Evolutionary conservation across 768 basidiomycete species (phyloP), one percentile per base, ranked within the genome.

Genomic region (Leccinum fibrillosum): DNA sequence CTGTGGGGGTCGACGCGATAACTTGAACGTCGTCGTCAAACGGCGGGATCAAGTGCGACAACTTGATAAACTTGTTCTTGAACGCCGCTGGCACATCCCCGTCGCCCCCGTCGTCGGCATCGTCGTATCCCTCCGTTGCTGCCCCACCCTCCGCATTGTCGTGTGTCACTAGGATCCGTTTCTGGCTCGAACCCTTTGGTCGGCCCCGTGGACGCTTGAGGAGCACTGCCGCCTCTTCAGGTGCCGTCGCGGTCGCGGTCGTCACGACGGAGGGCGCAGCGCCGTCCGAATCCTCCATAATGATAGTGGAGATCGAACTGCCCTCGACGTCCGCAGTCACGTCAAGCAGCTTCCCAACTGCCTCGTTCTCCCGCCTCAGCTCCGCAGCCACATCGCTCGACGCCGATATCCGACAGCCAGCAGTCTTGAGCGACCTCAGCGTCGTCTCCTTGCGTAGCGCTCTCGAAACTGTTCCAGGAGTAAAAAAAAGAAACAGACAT

Each of bases 41-140:
- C 0, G 86, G 88, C 0, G 94, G 94, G 19, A 98, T 72, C 63
- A 95, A 62, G 64, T 91, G 88, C 32, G 77, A 73, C 47, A 98
- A 73, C 63, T 84, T 78, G 54, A 97, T 82, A 69, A 93, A 94
- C 77, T 83, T 86, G 76, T 79, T 78, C 65, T 49, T 71, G 68
- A 28, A 62, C 67, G 52, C 69, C 64, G 49, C 60, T 4, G 68
- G 65, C 44, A 63, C 66, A 26, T 61, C 68, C 12, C 65, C 63
- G 5, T 63, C 66, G 52, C 68, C 64, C 2, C 59, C 62, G 0
- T 50, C 62, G 10, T 50, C 61, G 11, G 68, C 65, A 21, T 49
- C n/a, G 23, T n/a, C 37, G 37, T n/a, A n/a, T 39, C 37, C 37
- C 37, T 39, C 37, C n/a, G 10, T 44, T 19, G 10, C n/a, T 48